These are phyloP conservation scores for Sarocladiaceae sp. DNA, from an alignment of 2,329 filamentous ascomycete species.

Conservation along the genomic window DNA sequence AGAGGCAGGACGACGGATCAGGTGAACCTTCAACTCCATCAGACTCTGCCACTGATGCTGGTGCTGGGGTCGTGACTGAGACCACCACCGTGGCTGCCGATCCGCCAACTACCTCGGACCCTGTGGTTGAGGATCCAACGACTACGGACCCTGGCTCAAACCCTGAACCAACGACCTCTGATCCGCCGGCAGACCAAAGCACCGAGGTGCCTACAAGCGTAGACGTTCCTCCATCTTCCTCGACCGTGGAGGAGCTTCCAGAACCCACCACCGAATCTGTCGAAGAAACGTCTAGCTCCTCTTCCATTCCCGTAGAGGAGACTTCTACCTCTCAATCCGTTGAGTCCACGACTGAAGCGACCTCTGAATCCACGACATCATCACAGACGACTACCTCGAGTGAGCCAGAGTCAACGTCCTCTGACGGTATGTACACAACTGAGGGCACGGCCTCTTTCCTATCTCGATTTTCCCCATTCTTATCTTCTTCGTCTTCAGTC, in stretches of 20 bases:
- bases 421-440: constrained; percentile 8
- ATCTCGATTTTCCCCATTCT: background rate
- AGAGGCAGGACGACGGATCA: constrained; percentile 8
- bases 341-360: background rate
- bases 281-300: background rate
- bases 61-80: background rate
- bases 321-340: background rate
- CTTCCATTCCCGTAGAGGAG: background rate
- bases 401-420: background rate
- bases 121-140: background rate
- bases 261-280: constrained; percentile 2
- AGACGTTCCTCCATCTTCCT: background rate
- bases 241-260: background rate
- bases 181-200: background rate
- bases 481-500: constrained; percentile 7
- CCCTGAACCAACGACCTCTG: background rate
- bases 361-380: background rate
- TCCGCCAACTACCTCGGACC: background rate
- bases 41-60: background rate
- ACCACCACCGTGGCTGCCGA: background rate
- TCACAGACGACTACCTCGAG: background rate
- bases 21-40: background rate
- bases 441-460: background rate
- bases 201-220: background rate
- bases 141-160: background rate